These are phyloP conservation scores for Talaromyces trachyspermus DNA, from an alignment of 495 filamentous ascomycete genomes.

Conservation along the genomic window DNA sequence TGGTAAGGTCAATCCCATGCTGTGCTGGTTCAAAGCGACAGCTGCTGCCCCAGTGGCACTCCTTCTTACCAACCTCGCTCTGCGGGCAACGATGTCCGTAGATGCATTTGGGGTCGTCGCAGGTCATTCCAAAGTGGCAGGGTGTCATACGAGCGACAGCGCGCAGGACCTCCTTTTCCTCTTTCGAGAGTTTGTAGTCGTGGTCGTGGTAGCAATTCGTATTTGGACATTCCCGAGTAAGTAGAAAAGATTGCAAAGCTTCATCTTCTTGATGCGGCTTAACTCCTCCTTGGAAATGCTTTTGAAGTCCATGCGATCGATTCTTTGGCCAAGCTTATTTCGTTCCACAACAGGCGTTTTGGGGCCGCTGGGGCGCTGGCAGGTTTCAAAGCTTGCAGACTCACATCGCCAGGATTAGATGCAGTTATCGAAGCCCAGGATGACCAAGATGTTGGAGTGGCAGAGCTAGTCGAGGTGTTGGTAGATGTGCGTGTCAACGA, in stretches of 20 bases:
- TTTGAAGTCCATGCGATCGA: constrained; percentile 49
- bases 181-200: constrained; percentile 57
- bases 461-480: constrained; percentile 30
- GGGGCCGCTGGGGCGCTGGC: constrained; percentile 41
- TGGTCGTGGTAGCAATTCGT: constrained; percentile 71
- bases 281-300: constrained; percentile 52
- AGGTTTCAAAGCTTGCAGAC: constrained; percentile 43
- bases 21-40: constrained; percentile 43
- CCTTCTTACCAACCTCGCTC: constrained; percentile 40
- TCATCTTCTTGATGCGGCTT: constrained; percentile 56
- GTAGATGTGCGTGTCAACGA: constrained; percentile 33
- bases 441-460: constrained; percentile 22
- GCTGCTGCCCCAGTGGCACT: constrained; percentile 43
- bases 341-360: constrained; percentile 51
- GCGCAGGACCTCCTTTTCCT: constrained; percentile 59
- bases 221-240: constrained; percentile 67
- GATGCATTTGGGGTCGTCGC: constrained; percentile 70
- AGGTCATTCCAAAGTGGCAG: constrained; percentile 65
- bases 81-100: constrained; percentile 65
- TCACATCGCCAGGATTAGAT: constrained; percentile 26
- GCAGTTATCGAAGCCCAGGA: constrained; percentile 29
- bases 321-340: constrained; percentile 67
- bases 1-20: constrained; percentile 45
- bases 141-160: constrained; percentile 72
- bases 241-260: constrained; percentile 82